Conservation (phyloP, 441 rosid species). For the Raphanus hybrid region DNA sequence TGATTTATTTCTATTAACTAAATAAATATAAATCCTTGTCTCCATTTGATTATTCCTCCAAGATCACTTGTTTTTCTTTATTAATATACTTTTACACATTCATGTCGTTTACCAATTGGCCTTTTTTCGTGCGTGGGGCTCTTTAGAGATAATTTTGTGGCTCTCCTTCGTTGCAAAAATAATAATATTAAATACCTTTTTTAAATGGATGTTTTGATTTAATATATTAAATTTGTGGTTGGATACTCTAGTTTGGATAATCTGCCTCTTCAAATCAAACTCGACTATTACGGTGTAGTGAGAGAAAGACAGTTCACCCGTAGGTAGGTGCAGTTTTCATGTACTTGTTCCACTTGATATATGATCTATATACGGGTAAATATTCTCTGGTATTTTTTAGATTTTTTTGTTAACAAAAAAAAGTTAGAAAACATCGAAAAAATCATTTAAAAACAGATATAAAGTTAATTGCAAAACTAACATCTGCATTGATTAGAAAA, state of each 20-base stretch:
- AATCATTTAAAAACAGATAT: no score
- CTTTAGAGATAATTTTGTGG: conserved; percentile 33
- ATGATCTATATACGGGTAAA: no score
- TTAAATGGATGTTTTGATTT: not conserved
- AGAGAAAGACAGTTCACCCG: no score
- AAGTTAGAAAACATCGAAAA: no score
- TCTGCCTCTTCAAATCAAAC: conserved; percentile 41
- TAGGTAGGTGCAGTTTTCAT: no score
- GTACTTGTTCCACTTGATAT: no score
- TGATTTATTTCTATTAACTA: conserved; percentile 32
- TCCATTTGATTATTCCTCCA: conserved; percentile 27
- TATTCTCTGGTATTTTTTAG: no score
- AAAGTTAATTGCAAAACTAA: no score
- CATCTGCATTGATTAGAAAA: no score
- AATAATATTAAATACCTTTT: not conserved
- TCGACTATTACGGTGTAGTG: not conserved
- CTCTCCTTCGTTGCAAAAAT: conserved; percentile 25
- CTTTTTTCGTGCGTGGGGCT: conserved; percentile 33
- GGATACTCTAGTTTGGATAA: conserved; percentile 31
- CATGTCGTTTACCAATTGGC: conserved; percentile 40
- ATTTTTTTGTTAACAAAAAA: no score
- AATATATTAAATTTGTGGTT: conserved; percentile 24
- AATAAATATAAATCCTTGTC: conserved; percentile 32
- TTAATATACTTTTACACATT: conserved; percentile 11
- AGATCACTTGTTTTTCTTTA: conserved; percentile 21